Percentiles rank a stretch among this genome's conserved stretches.
These are phyloP conservation scores for Taiozyma sp. DNA, from an alignment of 1,139 yeast genomes.

Conservation along the genomic window DNA sequence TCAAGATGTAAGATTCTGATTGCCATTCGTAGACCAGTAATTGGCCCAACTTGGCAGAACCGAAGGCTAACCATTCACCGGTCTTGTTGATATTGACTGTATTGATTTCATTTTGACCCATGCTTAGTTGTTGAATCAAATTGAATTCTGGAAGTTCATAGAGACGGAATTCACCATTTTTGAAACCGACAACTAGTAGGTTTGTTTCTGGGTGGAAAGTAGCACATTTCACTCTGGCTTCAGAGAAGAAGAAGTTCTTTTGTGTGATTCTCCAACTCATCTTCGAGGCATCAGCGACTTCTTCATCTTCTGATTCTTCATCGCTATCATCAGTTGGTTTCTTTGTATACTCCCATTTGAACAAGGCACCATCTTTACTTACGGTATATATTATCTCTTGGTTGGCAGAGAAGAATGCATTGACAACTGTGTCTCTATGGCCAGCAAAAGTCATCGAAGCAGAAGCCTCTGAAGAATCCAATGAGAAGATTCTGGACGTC, in stretches of 20 bases:
- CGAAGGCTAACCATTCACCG: constrained; percentile 98
- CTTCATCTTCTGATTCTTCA: constrained; percentile 36
- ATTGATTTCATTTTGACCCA: constrained; percentile 89
- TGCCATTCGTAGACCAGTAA: constrained; percentile 98
- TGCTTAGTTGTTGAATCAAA: constrained; percentile 78
- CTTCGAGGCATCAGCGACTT: constrained; percentile 31
- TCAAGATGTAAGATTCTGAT: constrained; percentile 88
- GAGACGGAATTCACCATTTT: constrained; percentile 87
- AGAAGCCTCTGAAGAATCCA: constrained; percentile 65
- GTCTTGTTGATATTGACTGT: constrained; percentile 73
- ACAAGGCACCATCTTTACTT: constrained; percentile 92
- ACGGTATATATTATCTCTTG: constrained; percentile 90
- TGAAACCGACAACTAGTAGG: constrained; percentile 83
- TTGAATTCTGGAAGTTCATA: constrained; percentile 81
- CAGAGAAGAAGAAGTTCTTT: constrained; percentile 70
- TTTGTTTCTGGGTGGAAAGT: constrained; percentile 74
- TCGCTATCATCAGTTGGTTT: constrained; percentile 37
- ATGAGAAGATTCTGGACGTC: constrained; percentile 83
- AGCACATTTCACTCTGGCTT: constrained; percentile 73
- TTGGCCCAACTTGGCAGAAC: constrained; percentile 90
- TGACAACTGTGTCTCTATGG: constrained; percentile 83
- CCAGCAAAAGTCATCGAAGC: constrained; percentile 91
- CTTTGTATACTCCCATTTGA: constrained; percentile 81
- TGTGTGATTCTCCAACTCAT: constrained; percentile 81
- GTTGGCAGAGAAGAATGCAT: constrained; percentile 78